Base-by-base conservation (phyloP, 2,329 filamentous ascomycete genomes). In the Phyllosticta citriasiana region DNA sequence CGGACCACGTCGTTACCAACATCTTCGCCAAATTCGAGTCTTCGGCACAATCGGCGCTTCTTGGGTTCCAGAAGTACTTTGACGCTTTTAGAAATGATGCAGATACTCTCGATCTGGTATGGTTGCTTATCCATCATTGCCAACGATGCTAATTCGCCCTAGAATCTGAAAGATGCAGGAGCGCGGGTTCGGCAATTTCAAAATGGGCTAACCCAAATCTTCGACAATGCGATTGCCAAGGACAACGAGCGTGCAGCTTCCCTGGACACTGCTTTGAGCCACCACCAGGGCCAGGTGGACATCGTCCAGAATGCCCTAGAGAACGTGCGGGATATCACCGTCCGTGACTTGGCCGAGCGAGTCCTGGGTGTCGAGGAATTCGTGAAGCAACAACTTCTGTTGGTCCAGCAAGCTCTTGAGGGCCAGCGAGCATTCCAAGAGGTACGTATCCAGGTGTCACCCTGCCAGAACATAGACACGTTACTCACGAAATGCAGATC, bases 121-220 rank as follows among this genome's bases (percentile, higher is more conserved):
- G 58, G 24, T 55, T 22, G 6, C 5, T 9, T 12, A 5, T 8
- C 5, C 53, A 30, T 25, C 4, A 16, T 4, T 27, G n/a, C 14
- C 2, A 2, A 22, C 27, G 2, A 4, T n/a, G n/a, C 58, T 60
- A 27, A 60, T 16, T 51, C n/a, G 5, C 25, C 26, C 5, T 33
- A 60, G 58, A 60, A 56, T 53, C 51, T 60, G n/a, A 54, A 61
- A 1, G 63, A 68, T 0, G 63, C 63, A 14, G 58, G 68, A 2
- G 64, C 67, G 6, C 64, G 68, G 3, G 66, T 67, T 22, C 47
- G 54, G 19, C 22, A 57, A 25, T 35, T 57, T 22, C 59, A 53
- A n/a, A 25, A 54, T 9, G 55, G 30, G 3, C 24, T 63, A 2
- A 24, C 57, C 7, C 57, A 55, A 2, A 33, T 63, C 10, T 53